phyloP scores from a whole-genome alignment of 2,329 filamentous ascomycete species.

The Pseudofabraea citricarpa region DNA sequence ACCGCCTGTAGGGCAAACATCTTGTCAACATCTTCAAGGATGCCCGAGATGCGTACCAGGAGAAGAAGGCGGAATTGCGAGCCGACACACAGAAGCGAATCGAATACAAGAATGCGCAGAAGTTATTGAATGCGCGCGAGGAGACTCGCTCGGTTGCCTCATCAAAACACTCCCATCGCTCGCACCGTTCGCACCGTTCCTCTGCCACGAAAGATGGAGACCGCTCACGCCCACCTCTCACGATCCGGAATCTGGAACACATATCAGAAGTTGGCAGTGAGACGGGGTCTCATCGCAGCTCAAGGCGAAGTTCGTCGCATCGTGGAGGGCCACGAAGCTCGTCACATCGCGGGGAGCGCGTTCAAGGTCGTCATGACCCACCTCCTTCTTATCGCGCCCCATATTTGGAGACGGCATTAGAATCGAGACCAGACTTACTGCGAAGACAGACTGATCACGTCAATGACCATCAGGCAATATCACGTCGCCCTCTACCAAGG shows the following conservation, averaged over 20 bases:
- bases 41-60: constrained; percentile 80
- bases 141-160: constrained; percentile 35
- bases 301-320: not conserved
- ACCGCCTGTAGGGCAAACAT: constrained; percentile 72
- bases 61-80: constrained; percentile 79
- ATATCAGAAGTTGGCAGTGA: not conserved
- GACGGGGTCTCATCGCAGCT: not conserved
- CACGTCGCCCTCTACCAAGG: not conserved
- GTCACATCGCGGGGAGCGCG: not conserved
- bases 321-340: not conserved
- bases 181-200: constrained; percentile 21
- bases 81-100: constrained; percentile 59
- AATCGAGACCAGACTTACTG: constrained; percentile 12
- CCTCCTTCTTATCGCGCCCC: constrained; percentile 3
- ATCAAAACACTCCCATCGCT: constrained; percentile 31
- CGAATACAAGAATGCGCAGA: constrained; percentile 55
- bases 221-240: constrained; percentile 15
- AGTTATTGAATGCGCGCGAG: constrained; percentile 38
- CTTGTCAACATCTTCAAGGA: constrained; percentile 88
- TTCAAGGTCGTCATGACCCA: not conserved
- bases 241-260: not conserved
- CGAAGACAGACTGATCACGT: constrained; percentile 22
- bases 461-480: not conserved
- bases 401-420: constrained; percentile 13
- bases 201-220: constrained; percentile 14